phyloP scores from a whole-genome alignment of 352 stramenopile species.

The Saprolegnia parasitica region DNA sequence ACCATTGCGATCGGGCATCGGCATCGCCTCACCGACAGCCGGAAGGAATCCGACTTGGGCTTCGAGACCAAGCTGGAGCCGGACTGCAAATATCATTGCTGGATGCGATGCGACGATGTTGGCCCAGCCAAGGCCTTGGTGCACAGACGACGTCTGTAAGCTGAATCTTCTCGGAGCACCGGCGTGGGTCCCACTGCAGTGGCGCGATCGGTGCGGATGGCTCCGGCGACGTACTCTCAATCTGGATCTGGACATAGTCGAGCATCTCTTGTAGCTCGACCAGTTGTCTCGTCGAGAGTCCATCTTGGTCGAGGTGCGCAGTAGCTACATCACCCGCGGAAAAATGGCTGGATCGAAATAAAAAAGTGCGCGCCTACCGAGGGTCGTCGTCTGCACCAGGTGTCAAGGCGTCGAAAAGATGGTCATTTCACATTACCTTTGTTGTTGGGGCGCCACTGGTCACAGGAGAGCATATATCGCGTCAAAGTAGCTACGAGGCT shows the following conservation, averaged over 20 bases:
- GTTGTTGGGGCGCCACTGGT: constrained; percentile 18
- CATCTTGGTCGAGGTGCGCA: constrained; percentile 12
- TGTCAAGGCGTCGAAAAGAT: too few species aligned
- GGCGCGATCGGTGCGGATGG: not conserved
- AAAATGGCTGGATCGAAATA: constrained; percentile 21
- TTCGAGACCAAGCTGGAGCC: not conserved
- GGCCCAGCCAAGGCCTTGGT: not conserved
- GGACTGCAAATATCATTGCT: not conserved
- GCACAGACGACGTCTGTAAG: not conserved
- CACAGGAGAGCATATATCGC: constrained; percentile 24
- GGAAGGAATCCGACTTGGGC: not conserved
- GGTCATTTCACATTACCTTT: too few species aligned
- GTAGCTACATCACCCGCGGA: constrained; percentile 7
- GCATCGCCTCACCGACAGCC: not conserved
- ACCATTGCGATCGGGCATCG: too few species aligned
- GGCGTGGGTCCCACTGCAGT: too few species aligned
- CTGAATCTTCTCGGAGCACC: too few species aligned
- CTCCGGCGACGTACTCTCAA: not conserved
- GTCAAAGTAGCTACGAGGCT: constrained; percentile 13
- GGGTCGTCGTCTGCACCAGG: not conserved
- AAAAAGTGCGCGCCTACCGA: constrained; percentile 26
- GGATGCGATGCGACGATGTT: not conserved
- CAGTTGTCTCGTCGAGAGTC: not conserved
- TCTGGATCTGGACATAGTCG: constrained; percentile 14
- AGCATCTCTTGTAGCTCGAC: constrained; percentile 1